Percentiles rank a stretch among this genome's conserved stretches.
Evolutionary conservation across 352 stramenopile species (phyloP).

Genomic region (Globisporangium radiosum): DNA sequence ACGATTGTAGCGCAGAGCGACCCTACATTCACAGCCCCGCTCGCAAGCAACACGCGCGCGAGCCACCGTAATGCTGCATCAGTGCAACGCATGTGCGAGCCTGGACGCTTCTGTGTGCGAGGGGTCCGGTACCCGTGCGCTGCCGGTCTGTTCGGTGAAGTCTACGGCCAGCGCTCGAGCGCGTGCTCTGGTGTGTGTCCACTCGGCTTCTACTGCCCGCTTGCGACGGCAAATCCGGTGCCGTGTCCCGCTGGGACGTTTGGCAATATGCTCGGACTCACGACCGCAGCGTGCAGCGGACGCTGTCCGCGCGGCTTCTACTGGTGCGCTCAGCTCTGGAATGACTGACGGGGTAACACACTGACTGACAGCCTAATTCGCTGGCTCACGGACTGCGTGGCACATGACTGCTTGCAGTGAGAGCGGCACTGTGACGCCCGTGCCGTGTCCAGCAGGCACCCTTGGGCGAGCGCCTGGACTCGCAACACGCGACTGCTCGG

Average conservation of each 20-base stretch:
- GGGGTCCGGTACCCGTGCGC: slow-evolving; percentile 50
- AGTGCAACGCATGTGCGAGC: slow-evolving; percentile 31
- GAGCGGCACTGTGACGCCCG: slow-evolving; percentile 27
- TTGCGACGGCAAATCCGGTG: slow-evolving; percentile 34
- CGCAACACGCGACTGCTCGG: slow-evolving; percentile 38
- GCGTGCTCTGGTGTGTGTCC: slow-evolving; percentile 39
- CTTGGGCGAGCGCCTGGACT: slow-evolving; percentile 32
- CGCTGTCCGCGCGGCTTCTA: slow-evolving; percentile 46
- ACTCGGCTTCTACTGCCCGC: slow-evolving; percentile 46
- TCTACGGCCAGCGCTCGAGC: slow-evolving; percentile 19
- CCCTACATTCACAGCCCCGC: background rate
- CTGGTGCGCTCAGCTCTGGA: slow-evolving; percentile 26
- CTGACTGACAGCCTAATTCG: background rate
- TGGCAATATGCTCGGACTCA: slow-evolving; percentile 25
- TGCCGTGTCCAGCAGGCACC: slow-evolving; percentile 36
- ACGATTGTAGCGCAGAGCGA: slow-evolving; percentile 27
- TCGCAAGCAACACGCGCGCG: background rate
- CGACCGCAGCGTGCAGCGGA: slow-evolving; percentile 30
- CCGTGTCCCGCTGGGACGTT: slow-evolving; percentile 47
- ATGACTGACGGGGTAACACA: too few species aligned
- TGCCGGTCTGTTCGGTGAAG: slow-evolving; percentile 39
- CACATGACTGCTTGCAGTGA: slow-evolving; percentile 14
- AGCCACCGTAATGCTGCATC: slow-evolving; percentile 6
- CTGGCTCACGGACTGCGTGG: background rate
- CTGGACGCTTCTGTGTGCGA: slow-evolving; percentile 54